Evolutionary conservation across 345 rosid genomes (phyloP).

Genomic region (Sonneratia alba): DNA sequence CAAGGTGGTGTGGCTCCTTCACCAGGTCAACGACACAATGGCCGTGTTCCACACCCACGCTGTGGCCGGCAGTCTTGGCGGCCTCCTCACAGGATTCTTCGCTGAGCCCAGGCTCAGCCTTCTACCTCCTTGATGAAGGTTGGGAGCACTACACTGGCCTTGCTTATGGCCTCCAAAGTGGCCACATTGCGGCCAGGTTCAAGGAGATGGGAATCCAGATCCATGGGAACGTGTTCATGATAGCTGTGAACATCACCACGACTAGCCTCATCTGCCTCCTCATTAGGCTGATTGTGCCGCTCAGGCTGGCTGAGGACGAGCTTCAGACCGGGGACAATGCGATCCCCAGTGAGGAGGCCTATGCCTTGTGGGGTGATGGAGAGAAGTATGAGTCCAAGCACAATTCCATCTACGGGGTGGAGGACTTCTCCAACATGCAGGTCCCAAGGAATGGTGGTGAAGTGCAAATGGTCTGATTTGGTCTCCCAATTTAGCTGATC

Average conservation of each 20-base stretch:
- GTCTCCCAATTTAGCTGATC: not conserved
- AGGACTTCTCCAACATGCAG: not conserved
- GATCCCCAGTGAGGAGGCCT: conserved; percentile 61
- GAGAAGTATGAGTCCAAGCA: conserved; percentile 50
- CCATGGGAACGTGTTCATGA: conserved; percentile 39
- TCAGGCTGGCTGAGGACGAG: conserved; percentile 46
- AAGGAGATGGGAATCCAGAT: conserved; percentile 49
- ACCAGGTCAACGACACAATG: conserved; percentile 59
- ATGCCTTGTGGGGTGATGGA: conserved; percentile 67
- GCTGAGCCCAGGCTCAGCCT: conserved; percentile 49
- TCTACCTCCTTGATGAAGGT: conserved; percentile 15
- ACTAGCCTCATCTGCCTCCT: conserved; percentile 39
- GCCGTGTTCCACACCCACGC: conserved; percentile 70
- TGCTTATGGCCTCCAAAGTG: conserved; percentile 29
- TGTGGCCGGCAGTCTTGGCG: conserved; percentile 56
- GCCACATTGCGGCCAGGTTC: conserved; percentile 26
- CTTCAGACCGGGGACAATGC: conserved; percentile 49
- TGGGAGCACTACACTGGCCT: conserved; percentile 52
- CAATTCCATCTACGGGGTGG: conserved; percentile 24
- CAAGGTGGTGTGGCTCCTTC: conserved; percentile 47
- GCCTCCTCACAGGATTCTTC: conserved; percentile 50
- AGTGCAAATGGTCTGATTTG: not conserved
- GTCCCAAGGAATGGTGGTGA: not conserved
- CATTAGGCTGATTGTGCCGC: conserved; percentile 34
- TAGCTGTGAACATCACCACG: conserved; percentile 19